Conservation (phyloP, 371 early-diverging fungal species). For the Syncephalis fuscata region DNA sequence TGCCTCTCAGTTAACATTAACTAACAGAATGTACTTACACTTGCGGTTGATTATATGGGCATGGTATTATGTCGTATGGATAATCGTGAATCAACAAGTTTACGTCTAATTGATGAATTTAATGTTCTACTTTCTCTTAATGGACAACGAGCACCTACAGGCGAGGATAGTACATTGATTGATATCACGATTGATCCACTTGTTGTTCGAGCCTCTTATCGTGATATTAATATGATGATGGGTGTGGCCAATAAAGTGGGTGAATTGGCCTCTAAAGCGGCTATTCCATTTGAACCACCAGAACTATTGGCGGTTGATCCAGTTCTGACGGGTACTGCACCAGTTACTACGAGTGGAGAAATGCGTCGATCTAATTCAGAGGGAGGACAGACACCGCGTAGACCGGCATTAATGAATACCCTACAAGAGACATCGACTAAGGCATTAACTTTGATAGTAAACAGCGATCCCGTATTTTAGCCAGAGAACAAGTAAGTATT, state of each 20-base stretch:
- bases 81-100: constrained; percentile 48
- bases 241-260: constrained; percentile 56
- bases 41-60: constrained; percentile 66
- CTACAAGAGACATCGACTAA: too few relatives aligned
- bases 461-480: not conserved
- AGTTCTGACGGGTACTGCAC: too few relatives aligned
- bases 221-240: constrained; percentile 66
- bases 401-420: too few relatives aligned
- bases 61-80: constrained; percentile 89
- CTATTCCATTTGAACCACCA: constrained; percentile 7
- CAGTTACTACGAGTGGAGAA: constrained; percentile 17
- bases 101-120: constrained; percentile 82
- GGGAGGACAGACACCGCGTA: too few relatives aligned
- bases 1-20: constrained; percentile 56
- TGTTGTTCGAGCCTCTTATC: constrained; percentile 54
- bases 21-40: constrained; percentile 52
- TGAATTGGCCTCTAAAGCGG: constrained; percentile 1
- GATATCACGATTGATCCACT: constrained; percentile 41
- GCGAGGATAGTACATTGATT: constrained; percentile 34
- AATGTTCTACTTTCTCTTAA: constrained; percentile 67
- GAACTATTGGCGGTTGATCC: constrained; percentile 19
- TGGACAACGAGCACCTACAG: constrained; percentile 27
- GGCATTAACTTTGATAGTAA: too few relatives aligned
- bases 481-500: constrained; percentile 13
- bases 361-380: not conserved